These are phyloP conservation scores for Aspergillus sp. DNA, from an alignment of 2,329 filamentous ascomycete genomes.

Conservation along the genomic window DNA sequence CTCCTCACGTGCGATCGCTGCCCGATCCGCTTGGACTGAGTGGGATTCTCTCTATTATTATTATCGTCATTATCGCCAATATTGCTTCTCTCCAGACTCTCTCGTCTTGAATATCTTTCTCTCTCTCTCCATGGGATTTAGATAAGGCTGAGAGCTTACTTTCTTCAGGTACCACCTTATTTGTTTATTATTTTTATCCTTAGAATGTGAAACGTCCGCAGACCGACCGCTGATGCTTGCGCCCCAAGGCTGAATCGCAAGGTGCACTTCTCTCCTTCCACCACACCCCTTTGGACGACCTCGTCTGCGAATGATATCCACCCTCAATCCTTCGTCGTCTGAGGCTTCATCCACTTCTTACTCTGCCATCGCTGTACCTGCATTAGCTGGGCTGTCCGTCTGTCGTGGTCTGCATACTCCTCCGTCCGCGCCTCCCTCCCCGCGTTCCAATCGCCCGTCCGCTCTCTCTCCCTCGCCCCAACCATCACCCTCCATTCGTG, in stretches of 20 bases:
- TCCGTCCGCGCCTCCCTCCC: background rate
- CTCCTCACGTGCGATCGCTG: no score
- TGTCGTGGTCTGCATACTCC: no score
- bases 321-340: slow-evolving; percentile 1
- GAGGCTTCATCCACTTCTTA: background rate
- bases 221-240: slow-evolving; percentile 2
- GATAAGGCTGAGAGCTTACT: background rate
- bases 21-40: no score
- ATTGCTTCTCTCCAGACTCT: no score
- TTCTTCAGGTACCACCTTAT: background rate
- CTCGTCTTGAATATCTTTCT: no score
- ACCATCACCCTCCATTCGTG: slow-evolving; percentile 12
- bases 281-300: background rate
- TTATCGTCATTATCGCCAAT: no score
- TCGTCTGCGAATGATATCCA: slow-evolving; percentile 13
- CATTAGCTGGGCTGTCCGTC: no score
- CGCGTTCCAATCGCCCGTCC: background rate
- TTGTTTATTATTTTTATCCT: background rate
- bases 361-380: no score
- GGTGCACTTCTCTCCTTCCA: slow-evolving; percentile 8
- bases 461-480: slow-evolving; percentile 1
- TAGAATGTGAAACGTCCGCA: slow-evolving; percentile 9
- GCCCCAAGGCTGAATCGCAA: slow-evolving; percentile 20
- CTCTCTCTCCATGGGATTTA: background rate
- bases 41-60: no score